Evolutionary conservation across 495 filamentous ascomycete species (phyloP).

Genomic region (Lasiosphaeria hispida): DNA sequence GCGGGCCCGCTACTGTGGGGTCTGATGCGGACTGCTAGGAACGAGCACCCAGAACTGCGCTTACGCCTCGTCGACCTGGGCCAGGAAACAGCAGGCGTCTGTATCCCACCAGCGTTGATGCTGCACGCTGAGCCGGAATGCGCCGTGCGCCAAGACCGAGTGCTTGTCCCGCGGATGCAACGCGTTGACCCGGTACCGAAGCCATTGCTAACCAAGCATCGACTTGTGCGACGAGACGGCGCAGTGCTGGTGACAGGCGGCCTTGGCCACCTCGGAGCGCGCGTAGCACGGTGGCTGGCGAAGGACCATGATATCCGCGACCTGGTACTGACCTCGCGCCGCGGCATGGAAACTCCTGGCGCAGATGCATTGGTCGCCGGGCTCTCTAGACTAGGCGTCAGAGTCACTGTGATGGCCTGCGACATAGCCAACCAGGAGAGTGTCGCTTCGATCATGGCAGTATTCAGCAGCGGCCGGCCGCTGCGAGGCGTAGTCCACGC

Average conservation of each 20-base stretch:
- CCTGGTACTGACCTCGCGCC: constrained; percentile 50
- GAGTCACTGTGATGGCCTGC: constrained; percentile 25
- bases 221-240: constrained; percentile 24
- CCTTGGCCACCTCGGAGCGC: constrained; percentile 52
- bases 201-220: neutral
- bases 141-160: constrained; percentile 14
- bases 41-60: constrained; percentile 29
- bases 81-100: constrained; percentile 2
- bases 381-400: constrained; percentile 15
- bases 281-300: constrained; percentile 47
- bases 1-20: constrained; percentile 30
- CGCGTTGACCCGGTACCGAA: neutral
- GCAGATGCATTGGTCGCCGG: constrained; percentile 16
- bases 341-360: constrained; percentile 27
- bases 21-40: constrained; percentile 29
- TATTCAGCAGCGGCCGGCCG: constrained; percentile 32
- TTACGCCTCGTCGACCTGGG: constrained; percentile 29
- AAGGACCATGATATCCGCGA: constrained; percentile 42
- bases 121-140: constrained; percentile 18
- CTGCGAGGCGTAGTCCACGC: constrained; percentile 46
- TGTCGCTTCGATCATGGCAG: constrained; percentile 18
- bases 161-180: constrained; percentile 18
- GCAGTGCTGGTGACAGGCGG: constrained; percentile 52
- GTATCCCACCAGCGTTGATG: constrained; percentile 17
- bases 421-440: constrained; percentile 29